Base-by-base conservation (phyloP, 78 protist genomes). In the Capsaspora owczarzaki region DNA sequence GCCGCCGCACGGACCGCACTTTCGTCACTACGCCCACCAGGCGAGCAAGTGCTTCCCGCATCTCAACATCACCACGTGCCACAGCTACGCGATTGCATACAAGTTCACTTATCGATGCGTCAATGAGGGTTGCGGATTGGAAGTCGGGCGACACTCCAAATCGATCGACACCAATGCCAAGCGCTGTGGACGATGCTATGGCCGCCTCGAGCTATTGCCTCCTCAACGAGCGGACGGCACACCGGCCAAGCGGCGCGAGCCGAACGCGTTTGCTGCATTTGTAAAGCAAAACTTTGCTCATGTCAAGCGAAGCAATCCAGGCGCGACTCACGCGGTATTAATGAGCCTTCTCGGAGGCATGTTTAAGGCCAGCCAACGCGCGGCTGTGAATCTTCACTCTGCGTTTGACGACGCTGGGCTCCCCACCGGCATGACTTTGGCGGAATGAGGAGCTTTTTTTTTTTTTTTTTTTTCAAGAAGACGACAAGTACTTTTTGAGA, bases 141-240 rank as follows among this genome's bases (percentile, higher is more conserved):
- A 29, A n/a, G 37, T 25, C 66, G 82, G 82, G 5, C 82, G 82
- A 0, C 82, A 78, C 82, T 61, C 74, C 53, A 78, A 78, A 49
- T 61, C 82, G 31, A 42, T 78, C 72, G 31, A 61, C 41, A 41
- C 22, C 12, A 19, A 4, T 1, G 3, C 53, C 5, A 19, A 38
- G 68, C 37, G 61, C 37, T 78, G 82, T 42, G 82, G 82, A 0
- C 33, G 49, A 53, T 78, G 82, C 22, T 0, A 2, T 3, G 51
- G 82, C 12, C 35, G 35, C 27, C 42, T 78, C 47, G 35, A 2
- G 2, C 38, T 61, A 12, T 42, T 3, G 38, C 61, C 38, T 0
- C 53, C 5, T 31, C 29, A 12, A 29, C 29, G 29, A 14, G 47
- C 43, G 27, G 78, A 74, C 61, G 78, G 78, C 78, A 74, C 78